Evolutionary conservation across 805 yeast genomes (phyloP).

Genomic region (Spathaspora sp.): DNA sequence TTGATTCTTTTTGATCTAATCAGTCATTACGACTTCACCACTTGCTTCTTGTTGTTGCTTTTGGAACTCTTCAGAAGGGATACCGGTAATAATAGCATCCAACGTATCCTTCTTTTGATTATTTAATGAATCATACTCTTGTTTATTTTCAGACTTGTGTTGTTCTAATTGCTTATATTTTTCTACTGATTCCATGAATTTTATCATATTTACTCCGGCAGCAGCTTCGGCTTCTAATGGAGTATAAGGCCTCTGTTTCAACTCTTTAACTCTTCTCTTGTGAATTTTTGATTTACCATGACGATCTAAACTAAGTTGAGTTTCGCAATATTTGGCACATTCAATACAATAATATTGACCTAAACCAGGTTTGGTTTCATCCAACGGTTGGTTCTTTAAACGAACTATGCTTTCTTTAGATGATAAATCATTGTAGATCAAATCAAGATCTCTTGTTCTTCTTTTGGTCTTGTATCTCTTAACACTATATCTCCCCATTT

Average conservation of each 20-base stretch:
- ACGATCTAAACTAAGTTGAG: slow-evolving; percentile 63
- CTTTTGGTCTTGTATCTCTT: slow-evolving; percentile 87
- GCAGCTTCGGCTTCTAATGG: slow-evolving; percentile 90
- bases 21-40: slow-evolving; percentile 18
- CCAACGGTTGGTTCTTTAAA: slow-evolving; percentile 77
- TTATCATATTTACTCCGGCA: slow-evolving; percentile 69
- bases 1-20: slow-evolving; percentile 2
- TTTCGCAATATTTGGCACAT: slow-evolving; percentile 89
- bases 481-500: slow-evolving; percentile 85
- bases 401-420: slow-evolving; percentile 58
- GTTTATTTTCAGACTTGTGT: slow-evolving; percentile 39
- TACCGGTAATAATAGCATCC: slow-evolving; percentile 33
- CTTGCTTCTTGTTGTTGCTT: slow-evolving; percentile 6
- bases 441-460: slow-evolving; percentile 80
- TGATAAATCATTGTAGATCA: slow-evolving; percentile 72
- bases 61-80: slow-evolving; percentile 19
- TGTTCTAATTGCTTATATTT: slow-evolving; percentile 47
- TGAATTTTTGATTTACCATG: slow-evolving; percentile 80
- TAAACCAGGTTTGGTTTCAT: slow-evolving; percentile 88
- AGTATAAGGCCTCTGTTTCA: slow-evolving; percentile 79
- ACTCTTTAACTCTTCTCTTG: slow-evolving; percentile 76
- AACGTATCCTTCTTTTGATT: slow-evolving; percentile 36
- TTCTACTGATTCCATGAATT: slow-evolving; percentile 62
- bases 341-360: slow-evolving; percentile 94
- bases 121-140: slow-evolving; percentile 33